phyloP scores from a whole-genome alignment of 2,329 filamentous ascomycete genomes.

The Dryadomyces quercus-mongolicae region DNA sequence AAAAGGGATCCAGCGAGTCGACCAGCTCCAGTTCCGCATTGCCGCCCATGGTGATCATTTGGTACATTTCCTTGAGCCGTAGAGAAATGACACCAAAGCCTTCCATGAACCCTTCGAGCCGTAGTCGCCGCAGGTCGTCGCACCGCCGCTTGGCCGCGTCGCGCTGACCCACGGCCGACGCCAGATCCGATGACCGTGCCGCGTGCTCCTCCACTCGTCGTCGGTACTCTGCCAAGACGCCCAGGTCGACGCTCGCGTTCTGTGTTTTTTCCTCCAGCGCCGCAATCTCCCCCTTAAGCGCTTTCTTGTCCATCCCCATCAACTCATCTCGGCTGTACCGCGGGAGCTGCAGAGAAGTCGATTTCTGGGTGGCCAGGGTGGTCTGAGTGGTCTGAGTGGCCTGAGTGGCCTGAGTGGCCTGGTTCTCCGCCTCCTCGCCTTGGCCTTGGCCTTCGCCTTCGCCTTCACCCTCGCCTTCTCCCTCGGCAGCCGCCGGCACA shows the following conservation, averaged over 20 bases:
- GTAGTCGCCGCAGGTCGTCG: slow-evolving; percentile 79
- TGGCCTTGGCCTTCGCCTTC: not conserved
- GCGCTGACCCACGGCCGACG: slow-evolving; percentile 61
- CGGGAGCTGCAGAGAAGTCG: slow-evolving; percentile 43
- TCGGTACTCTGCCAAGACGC: slow-evolving; percentile 44
- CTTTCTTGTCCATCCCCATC: slow-evolving; percentile 51
- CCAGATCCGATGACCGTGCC: slow-evolving; percentile 60
- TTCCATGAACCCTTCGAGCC: slow-evolving; percentile 95
- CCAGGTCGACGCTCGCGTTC: slow-evolving; percentile 76
- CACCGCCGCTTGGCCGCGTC: slow-evolving; percentile 85
- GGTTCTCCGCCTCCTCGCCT: slow-evolving; percentile 6
- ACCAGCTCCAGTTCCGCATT: slow-evolving; percentile 97
- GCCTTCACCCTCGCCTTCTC: slow-evolving; percentile 4
- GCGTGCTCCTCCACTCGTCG: slow-evolving; percentile 27
- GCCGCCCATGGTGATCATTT: slow-evolving; percentile 99
- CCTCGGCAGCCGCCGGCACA: not conserved
- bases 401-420: slow-evolving; percentile 13
- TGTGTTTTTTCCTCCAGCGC: slow-evolving; percentile 60
- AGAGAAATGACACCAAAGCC: slow-evolving; percentile 91
- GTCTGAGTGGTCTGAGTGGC: slow-evolving; percentile 9
- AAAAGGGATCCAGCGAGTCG: slow-evolving; percentile 91
- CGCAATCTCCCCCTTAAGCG: slow-evolving; percentile 49
- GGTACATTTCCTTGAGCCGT: slow-evolving; percentile 98
- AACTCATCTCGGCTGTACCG: slow-evolving; percentile 64
- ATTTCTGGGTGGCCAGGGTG: slow-evolving; percentile 10